Percentiles rank a stretch among this genome's conserved stretches.
Conservation (phyloP, 1,284 basidiomycete genomes). For the Puccinia triticina region DNA sequence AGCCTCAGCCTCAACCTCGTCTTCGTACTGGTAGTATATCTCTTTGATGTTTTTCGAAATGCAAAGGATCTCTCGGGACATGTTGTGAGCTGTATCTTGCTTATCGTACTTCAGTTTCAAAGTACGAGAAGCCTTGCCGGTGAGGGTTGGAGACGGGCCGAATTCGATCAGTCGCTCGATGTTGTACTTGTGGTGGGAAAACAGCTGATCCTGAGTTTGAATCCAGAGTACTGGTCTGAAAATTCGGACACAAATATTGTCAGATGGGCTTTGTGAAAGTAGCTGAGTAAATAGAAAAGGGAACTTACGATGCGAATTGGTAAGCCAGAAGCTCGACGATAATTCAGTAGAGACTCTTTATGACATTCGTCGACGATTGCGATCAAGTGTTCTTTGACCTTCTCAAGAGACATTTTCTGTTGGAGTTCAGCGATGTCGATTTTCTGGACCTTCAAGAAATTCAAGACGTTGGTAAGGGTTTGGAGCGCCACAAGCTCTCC, state of each 20-base stretch:
- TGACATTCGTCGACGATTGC: conserved; percentile 87
- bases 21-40: conserved; percentile 97
- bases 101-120: conserved; percentile 94
- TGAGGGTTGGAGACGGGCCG: conserved; percentile 92
- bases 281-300: neutral
- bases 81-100: conserved; percentile 80
- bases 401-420: conserved; percentile 78
- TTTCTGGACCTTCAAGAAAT: conserved; percentile 95
- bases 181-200: conserved; percentile 77
- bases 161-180: conserved; percentile 87
- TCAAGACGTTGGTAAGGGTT: conserved; percentile 91
- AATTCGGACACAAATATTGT: neutral
- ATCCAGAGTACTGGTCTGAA: conserved; percentile 40
- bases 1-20: conserved; percentile 65
- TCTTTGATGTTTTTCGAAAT: conserved; percentile 94
- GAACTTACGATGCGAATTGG: conserved; percentile 69
- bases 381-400: conserved; percentile 86
- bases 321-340: conserved; percentile 95
- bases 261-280: neutral
- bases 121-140: conserved; percentile 92
- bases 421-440: conserved; percentile 88
- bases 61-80: conserved; percentile 81
- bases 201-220: conserved; percentile 73
- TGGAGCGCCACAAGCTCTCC: conserved; percentile 91
- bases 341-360: conserved; percentile 74